Evolutionary conservation across 306 rosid species (phyloP), one percentile per base, ranked within the genome.

Genomic region (Boehmeria nivea): DNA sequence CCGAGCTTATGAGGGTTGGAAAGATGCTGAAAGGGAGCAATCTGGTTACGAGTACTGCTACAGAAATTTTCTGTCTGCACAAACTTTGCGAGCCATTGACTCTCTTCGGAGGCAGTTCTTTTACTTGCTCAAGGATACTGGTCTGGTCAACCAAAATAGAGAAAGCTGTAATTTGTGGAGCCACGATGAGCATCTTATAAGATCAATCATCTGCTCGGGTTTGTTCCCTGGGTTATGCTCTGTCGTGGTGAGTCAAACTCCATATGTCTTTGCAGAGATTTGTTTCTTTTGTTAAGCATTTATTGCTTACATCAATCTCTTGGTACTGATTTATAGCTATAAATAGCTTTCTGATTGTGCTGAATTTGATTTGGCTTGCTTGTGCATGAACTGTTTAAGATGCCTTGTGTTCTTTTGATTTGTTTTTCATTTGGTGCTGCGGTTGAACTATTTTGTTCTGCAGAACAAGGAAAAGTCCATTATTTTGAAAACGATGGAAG

Each of bases 201-300:
- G 86, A 33, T 88, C 93, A 55, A 59, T 87, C 66, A 75, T 87
- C 65, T 91, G 89, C 72, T 81, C 76, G 9, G 99, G 95, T 26
- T 76, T 87, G 58, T 91, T 78, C 75, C 96, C 93, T 51, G 95
- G 95, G 70, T 78, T 87, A 68, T 81, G 96, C 80, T 87, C 98
- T 72, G 85, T 91, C 61, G 81, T 91, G 96, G 98, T 87, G 77
- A 76, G 82, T 65, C 45, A 18, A 25, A 36, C 22, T 40, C 18
- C 54, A n/a, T 47, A 4, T 20, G 27, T 59, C 28, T n/a, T 31
- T 9, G 12, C 34, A 6, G 18, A 24, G 27, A 60, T 39, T 24
- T 20, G 20, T 53, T 20, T 8, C 60, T n/a, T n/a, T n/a, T n/a
- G n/a, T n/a, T n/a, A n/a, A n/a, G n/a, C n/a, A n/a, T n/a, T n/a